Conservation (phyloP, 148 eudicot species). For the Rhododendron ferrugineum region DNA sequence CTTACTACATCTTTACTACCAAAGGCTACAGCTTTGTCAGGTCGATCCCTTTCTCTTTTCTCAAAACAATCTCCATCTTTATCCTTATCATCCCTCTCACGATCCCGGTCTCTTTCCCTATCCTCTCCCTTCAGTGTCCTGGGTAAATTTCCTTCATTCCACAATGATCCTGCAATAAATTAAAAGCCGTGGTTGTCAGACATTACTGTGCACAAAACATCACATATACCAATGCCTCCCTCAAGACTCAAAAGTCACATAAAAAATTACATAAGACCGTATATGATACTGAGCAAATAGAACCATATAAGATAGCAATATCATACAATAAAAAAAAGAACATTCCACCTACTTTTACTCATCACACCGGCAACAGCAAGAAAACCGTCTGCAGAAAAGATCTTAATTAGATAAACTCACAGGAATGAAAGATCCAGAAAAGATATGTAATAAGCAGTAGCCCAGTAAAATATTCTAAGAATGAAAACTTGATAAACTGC, state of each 20-base stretch:
- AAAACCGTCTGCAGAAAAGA: slow-evolving; percentile 32
- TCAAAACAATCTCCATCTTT: slow-evolving; percentile 10
- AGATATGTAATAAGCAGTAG: not conserved
- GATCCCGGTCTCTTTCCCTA: slow-evolving; percentile 29
- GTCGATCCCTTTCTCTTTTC: slow-evolving; percentile 51
- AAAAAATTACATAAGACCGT: not conserved
- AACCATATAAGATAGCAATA: not conserved
- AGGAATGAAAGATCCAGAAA: slow-evolving; percentile 1
- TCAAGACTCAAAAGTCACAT: not conserved
- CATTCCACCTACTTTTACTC: slow-evolving; percentile 29
- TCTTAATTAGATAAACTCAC: not conserved
- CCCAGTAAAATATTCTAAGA: not conserved
- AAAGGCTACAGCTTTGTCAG: slow-evolving; percentile 39
- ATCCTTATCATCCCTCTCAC: slow-evolving; percentile 4
- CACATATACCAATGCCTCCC: not conserved
- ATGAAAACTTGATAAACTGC: not conserved
- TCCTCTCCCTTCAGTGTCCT: slow-evolving; percentile 32
- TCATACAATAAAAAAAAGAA: not conserved
- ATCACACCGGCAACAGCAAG: slow-evolving; percentile 30
- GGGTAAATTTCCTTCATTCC: slow-evolving; percentile 26
- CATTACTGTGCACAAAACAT: not conserved
- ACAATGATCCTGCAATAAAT: slow-evolving; percentile 25
- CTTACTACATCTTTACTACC: slow-evolving; percentile 49
- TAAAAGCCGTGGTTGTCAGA: slow-evolving; percentile 7
- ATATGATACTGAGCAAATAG: not conserved